phyloP scores from a whole-genome alignment of 73 alveolate species.

The Tetrahymena thermophila region DNA sequence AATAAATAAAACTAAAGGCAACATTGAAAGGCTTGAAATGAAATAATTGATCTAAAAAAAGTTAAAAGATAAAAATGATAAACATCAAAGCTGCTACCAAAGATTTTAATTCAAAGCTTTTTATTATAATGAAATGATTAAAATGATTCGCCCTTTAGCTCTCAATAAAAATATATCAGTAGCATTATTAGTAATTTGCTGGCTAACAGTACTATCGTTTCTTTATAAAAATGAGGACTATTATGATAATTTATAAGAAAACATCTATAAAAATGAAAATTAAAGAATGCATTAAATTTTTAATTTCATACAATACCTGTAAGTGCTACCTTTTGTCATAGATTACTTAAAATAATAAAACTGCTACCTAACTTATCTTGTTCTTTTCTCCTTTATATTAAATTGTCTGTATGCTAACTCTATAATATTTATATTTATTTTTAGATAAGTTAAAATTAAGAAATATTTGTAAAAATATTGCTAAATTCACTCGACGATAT shows the following conservation, averaged over 20 bases:
- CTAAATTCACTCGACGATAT: background rate
- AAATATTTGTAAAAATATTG: too few relatives aligned
- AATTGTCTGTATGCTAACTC: background rate
- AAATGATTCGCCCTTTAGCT: background rate
- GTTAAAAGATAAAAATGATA: background rate
- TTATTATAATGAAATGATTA: background rate
- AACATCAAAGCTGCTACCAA: background rate
- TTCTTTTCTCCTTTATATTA: background rate
- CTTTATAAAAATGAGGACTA: background rate
- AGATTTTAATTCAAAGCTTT: background rate
- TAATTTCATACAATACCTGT: background rate
- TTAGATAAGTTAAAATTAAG: background rate
- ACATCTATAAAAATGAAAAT: background rate
- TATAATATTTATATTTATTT: too few relatives aligned
- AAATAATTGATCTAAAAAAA: background rate
- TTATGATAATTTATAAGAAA: background rate
- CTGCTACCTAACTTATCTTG: background rate
- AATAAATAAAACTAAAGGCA: background rate
- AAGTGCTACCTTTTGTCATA: background rate
- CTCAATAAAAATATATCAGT: background rate
- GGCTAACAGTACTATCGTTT: background rate
- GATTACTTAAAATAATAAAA: background rate
- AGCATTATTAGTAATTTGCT: background rate
- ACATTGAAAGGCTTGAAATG: background rate
- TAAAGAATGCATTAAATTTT: background rate